A percentile compares a stretch with the other conserved stretches of the same genome.
These are phyloP conservation scores for Plectosphaerella cucumerina DNA, from an alignment of 2,329 filamentous ascomycete genomes.

Conservation along the genomic window DNA sequence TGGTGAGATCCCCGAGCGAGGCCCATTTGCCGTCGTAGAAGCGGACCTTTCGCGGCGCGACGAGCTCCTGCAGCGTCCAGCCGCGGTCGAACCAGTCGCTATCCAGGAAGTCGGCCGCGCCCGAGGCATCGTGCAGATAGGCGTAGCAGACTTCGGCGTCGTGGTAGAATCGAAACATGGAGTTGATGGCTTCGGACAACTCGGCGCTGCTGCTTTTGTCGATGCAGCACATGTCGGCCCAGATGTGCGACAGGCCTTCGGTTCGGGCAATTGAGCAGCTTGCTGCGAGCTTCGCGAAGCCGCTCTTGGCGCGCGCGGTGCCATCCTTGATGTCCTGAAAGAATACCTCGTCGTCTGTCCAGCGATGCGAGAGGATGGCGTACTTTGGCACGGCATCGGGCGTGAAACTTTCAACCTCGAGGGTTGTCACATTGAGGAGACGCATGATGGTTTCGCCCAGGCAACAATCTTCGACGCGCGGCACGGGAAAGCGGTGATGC, in stretches of 20 bases:
- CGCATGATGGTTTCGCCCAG: slow-evolving; percentile 29
- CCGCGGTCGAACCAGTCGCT: neutral
- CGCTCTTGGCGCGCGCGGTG: neutral
- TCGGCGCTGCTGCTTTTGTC: slow-evolving; percentile 6
- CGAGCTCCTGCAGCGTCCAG: neutral
- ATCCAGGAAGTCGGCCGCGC: neutral
- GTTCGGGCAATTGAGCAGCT: neutral
- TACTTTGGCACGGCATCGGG: slow-evolving; percentile 13
- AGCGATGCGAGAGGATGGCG: slow-evolving; percentile 26
- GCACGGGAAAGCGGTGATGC: no score
- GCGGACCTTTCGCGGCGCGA: neutral
- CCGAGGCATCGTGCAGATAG: slow-evolving; percentile 8
- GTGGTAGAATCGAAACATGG: slow-evolving; percentile 9
- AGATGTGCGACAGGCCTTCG: neutral
- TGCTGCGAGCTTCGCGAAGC: neutral
- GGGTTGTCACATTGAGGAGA: neutral
- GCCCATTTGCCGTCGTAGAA: neutral
- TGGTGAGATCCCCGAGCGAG: no score
- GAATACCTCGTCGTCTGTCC: slow-evolving; percentile 20
- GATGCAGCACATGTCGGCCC: slow-evolving; percentile 3
- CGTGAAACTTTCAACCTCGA: neutral
- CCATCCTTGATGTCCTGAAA: slow-evolving; percentile 9
- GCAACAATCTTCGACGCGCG: no score
- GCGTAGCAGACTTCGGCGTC: slow-evolving; percentile 6
- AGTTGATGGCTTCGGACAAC: slow-evolving; percentile 8